These are phyloP conservation scores for Oryza meridionalis DNA, from an alignment of 176 grass and related monocot species.

Conservation along the genomic window DNA sequence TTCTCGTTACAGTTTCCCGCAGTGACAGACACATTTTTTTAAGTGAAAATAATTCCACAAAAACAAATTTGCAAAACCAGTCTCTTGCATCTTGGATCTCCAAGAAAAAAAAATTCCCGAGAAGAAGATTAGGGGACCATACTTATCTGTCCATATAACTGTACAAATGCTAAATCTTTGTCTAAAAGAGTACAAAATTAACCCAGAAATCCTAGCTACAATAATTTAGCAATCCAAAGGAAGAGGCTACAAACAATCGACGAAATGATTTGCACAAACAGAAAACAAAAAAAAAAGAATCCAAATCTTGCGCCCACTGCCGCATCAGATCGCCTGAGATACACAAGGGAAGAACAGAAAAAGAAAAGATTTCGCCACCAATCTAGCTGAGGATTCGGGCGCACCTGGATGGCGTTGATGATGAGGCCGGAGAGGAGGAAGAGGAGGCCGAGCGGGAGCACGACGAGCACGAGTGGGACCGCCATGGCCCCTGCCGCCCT, in stretches of 20 bases:
- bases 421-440: slow-evolving; percentile 77
- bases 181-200: background rate
- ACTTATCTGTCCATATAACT: background rate
- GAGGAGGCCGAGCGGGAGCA: slow-evolving; percentile 73
- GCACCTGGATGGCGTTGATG: slow-evolving; percentile 60
- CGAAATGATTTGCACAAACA: background rate
- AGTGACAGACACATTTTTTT: background rate
- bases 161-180: background rate
- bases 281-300: slow-evolving; percentile 13
- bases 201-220: background rate
- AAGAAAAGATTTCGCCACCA: background rate
- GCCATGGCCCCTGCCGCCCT: slow-evolving; percentile 31
- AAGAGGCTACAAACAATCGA: background rate
- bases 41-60: background rate
- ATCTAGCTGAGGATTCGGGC: background rate
- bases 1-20: background rate
- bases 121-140: background rate
- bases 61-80: background rate
- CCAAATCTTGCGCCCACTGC: background rate
- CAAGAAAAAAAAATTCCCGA: background rate
- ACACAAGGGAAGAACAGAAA: too few species aligned
- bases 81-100: background rate
- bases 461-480: slow-evolving; percentile 51
- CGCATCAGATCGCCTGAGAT: slow-evolving; percentile 24
- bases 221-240: background rate